A percentile compares a stretch with the other conserved stretches of the same genome.
phyloP scores from a whole-genome alignment of 2,329 filamentous ascomycete genomes.

The Neospermospora avenae region DNA sequence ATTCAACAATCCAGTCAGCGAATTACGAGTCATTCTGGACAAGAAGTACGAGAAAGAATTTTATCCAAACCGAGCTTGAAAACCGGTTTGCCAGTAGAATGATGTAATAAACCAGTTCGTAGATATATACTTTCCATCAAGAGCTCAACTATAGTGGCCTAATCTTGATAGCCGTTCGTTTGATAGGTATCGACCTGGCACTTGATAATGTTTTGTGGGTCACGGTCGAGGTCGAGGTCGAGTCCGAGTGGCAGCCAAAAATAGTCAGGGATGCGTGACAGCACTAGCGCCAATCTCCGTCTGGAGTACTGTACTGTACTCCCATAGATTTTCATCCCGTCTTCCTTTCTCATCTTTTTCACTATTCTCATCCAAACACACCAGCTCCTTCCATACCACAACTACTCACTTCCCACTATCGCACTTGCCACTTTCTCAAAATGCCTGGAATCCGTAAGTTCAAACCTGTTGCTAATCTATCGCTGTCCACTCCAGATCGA shows the following conservation, averaged over 20 bases:
- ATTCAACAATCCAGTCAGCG: not conserved
- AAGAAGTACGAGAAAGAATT: not conserved
- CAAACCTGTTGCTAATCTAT: slow-evolving; percentile 1
- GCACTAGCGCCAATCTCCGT: not conserved
- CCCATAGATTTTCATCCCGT: not conserved
- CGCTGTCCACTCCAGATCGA: not conserved
- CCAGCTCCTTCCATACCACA: not conserved
- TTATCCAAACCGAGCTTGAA: not conserved
- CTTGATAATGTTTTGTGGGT: slow-evolving; percentile 2
- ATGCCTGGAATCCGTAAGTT: slow-evolving; percentile 35
- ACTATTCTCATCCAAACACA: not conserved
- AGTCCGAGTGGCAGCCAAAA: not conserved
- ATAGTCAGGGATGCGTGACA: not conserved
- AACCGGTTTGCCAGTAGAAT: not conserved
- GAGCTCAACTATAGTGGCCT: not conserved
- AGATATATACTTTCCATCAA: too few species aligned
- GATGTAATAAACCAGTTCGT: too few species aligned
- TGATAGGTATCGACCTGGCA: not conserved
- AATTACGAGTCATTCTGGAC: not conserved
- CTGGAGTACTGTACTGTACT: not conserved
- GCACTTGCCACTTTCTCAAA: slow-evolving; percentile 15
- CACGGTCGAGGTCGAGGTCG: not conserved
- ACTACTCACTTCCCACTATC: not conserved
- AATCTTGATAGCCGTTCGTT: not conserved
- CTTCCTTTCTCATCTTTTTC: not conserved